Base-by-base conservation (phyloP, 306 rosid species). In the Pterocarpus santalinus region DNA sequence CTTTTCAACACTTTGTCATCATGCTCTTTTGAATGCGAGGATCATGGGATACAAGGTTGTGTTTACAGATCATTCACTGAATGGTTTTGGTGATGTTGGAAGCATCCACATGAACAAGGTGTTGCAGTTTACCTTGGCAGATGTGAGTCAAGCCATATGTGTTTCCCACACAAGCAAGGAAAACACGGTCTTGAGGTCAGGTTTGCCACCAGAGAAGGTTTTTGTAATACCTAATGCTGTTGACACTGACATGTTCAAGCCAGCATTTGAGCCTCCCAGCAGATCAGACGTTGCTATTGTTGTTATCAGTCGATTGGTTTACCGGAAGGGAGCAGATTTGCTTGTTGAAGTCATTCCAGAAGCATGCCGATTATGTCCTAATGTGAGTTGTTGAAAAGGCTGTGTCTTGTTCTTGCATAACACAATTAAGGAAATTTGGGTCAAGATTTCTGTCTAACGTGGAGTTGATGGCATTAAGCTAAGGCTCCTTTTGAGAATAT, bases 81-180 rank as follows among this genome's bases (percentile, higher is more conserved):
- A 90, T 86, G 97, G 97, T 82, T 94, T 94, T 84, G 88, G 92
- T 70, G 95, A 92, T 75, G 90, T 72, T 52, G 97, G 98, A 49
- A 94, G 98, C 87, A 94, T 94, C 79, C 98, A 94, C 63, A 94
- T 94, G 98, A 94, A 94, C 86, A 94, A 94, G 90, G 97, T 94
- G 9, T 80, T 94, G 91, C 97, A 92, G 83, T 90, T 89, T 80
- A 91, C 97, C 81, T 80, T 94, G 80, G 94, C 98, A 17, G 97
- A 93, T 83, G 91, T 93, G 61, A 93, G 86, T 66, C 93, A 88
- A 88, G 94, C 94, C 35, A 93, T 93, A 55, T 93, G 97, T 84
- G 97, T 93, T 75, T 93, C 97, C 72, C 97, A 93, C 74, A 90
- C 94, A 49, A 91, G 97, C 91, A 91, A 91, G 87, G 94, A 93